Conservation (phyloP, 192 early-diverging fungal genomes). For the Podochytrium sp. region DNA sequence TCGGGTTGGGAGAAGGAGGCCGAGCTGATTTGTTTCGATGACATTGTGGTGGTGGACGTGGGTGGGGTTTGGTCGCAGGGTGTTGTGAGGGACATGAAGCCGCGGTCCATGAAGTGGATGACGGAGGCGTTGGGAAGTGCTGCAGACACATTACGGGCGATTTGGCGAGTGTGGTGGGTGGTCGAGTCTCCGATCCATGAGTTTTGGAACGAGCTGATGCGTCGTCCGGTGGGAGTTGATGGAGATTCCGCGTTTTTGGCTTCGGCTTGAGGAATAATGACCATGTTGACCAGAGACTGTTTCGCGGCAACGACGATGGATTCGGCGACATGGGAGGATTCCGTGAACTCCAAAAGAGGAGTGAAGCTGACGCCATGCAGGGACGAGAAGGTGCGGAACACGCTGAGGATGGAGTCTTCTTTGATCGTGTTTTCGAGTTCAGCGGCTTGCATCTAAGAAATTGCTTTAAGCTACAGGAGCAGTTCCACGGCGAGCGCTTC, state of each 20-base stretch:
- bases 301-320: conserved; percentile 10
- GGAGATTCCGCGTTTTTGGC: not conserved
- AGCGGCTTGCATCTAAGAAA: conserved; percentile 18
- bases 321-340: not conserved
- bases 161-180: not conserved
- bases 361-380: conserved; percentile 5
- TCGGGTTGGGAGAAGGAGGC: no score
- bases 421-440: not conserved
- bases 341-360: conserved; percentile 3
- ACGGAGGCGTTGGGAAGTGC: not conserved
- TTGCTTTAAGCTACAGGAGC: no score
- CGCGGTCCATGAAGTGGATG: conserved; percentile 22
- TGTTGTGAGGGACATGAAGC: conserved; percentile 6
- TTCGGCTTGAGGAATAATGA: conserved; percentile 21
- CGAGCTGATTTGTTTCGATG: no score
- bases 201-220: not conserved
- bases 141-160: not conserved
- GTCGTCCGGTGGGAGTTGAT: not conserved
- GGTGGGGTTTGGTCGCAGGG: not conserved
- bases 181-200: not conserved
- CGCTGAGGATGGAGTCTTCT: conserved; percentile 22
- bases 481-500: not conserved
- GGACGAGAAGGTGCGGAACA: conserved; percentile 25
- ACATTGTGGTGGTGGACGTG: no score
- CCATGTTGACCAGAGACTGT: not conserved